These are phyloP conservation scores for Singerocomus inundabilis DNA, from an alignment of 1,284 basidiomycete genomes.

Conservation along the genomic window DNA sequence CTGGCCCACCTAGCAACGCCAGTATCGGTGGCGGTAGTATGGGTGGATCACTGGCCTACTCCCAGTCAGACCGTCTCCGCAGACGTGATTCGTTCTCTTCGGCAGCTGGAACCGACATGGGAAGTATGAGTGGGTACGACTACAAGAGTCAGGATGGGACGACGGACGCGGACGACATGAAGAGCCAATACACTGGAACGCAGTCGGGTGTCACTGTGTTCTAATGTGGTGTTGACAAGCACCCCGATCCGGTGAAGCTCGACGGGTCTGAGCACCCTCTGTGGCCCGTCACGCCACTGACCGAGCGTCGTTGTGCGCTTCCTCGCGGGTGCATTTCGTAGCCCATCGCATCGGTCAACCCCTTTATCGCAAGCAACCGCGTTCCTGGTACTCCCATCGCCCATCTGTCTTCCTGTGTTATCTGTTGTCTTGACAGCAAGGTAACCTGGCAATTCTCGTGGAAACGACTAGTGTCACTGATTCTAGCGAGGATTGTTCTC, in stretches of 20 bases:
- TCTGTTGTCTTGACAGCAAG: slow-evolving; percentile 3
- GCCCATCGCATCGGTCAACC: slow-evolving; percentile 7
- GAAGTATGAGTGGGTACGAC: slow-evolving; percentile 74
- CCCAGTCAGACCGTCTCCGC: slow-evolving; percentile 73
- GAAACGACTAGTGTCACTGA: not conserved
- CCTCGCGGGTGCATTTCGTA: slow-evolving; percentile 8
- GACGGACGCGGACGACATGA: slow-evolving; percentile 76
- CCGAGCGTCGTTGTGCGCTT: slow-evolving; percentile 12
- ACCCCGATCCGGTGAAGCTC: slow-evolving; percentile 10
- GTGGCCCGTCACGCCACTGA: slow-evolving; percentile 7
- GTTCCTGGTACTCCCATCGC: slow-evolving; percentile 9
- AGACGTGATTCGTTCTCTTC: slow-evolving; percentile 73
- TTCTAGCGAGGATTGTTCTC: slow-evolving; percentile 12
- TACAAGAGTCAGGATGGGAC: slow-evolving; percentile 85
- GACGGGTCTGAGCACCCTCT: slow-evolving; percentile 13
- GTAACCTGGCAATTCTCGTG: slow-evolving; percentile 6
- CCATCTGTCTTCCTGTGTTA: not conserved
- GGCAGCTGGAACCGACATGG: slow-evolving; percentile 71
- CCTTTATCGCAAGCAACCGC: slow-evolving; percentile 18
- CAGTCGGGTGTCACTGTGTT: slow-evolving; percentile 83
- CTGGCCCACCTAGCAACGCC: slow-evolving; percentile 54
- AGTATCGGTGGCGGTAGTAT: slow-evolving; percentile 48
- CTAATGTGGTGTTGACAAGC: slow-evolving; percentile 35
- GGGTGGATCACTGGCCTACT: slow-evolving; percentile 61
- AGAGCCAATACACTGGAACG: slow-evolving; percentile 79